Evolutionary conservation across 192 early-diverging fungal genomes (phyloP).

Genomic region (Coemansia asiatica): DNA sequence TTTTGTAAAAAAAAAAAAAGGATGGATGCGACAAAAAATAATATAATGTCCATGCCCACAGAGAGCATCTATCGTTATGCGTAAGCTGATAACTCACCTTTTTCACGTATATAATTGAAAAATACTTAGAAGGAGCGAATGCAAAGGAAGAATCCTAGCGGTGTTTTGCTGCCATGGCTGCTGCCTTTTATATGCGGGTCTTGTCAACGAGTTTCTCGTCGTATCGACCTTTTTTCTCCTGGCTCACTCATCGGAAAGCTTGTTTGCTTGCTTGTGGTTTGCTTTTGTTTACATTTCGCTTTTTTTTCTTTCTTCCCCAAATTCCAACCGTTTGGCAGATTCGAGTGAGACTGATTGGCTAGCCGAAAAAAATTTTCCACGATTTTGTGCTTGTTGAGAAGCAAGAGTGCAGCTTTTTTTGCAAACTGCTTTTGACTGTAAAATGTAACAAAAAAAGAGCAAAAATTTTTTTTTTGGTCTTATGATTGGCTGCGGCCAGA

Average conservation of each 20-base stretch:
- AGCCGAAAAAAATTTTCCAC: background rate
- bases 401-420: background rate
- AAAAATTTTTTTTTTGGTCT: constrained; percentile 5
- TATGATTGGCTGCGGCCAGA: constrained; percentile 8
- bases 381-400: background rate
- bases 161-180: background rate
- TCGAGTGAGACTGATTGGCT: background rate
- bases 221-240: no score
- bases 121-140: constrained; percentile 46
- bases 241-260: no score
- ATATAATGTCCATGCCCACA: background rate
- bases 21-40: constrained; percentile 8
- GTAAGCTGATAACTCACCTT: no score
- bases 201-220: background rate
- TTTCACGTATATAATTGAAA: constrained; percentile 20
- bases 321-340: background rate
- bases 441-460: background rate
- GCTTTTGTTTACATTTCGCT: background rate
- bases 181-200: constrained; percentile 21
- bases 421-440: background rate
- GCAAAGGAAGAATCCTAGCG: constrained; percentile 19
- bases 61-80: no score
- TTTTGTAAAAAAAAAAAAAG: no score
- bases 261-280: background rate
- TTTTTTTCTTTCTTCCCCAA: constrained; percentile 2